Conservation (phyloP, 192 early-diverging fungal species). For the Mortierella hygrophila region DNA sequence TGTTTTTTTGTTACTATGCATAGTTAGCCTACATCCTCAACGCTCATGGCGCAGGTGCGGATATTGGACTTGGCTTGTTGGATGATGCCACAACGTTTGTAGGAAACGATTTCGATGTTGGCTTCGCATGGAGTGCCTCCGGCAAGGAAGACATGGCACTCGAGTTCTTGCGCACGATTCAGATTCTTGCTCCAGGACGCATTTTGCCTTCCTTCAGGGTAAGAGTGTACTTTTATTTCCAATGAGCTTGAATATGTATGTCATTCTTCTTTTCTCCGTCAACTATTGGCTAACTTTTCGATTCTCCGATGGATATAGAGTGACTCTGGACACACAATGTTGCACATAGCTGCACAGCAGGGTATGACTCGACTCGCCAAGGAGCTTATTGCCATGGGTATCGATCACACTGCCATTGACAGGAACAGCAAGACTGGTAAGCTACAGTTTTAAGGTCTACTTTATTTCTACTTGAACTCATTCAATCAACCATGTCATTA, state of each 20-base stretch:
- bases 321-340: constrained; percentile 43
- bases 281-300: neutral
- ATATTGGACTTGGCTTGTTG: constrained; percentile 28
- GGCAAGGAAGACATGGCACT: constrained; percentile 42
- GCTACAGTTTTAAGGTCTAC: neutral
- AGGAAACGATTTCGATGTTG: constrained; percentile 41
- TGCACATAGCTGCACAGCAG: constrained; percentile 36
- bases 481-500: neutral
- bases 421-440: constrained; percentile 56
- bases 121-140: constrained; percentile 20
- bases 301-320: constrained; percentile 8
- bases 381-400: constrained; percentile 45
- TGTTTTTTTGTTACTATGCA: neutral
- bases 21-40: constrained; percentile 44
- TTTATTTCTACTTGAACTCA: neutral
- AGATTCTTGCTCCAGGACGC: constrained; percentile 41
- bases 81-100: constrained; percentile 35
- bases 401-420: constrained; percentile 51
- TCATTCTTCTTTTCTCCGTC: neutral
- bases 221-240: neutral
- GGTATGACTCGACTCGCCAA: constrained; percentile 32
- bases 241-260: no score
- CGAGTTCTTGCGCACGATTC: constrained; percentile 42
- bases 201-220: constrained; percentile 46
- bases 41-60: constrained; percentile 17